Percentiles rank a stretch among this genome's conserved stretches.
Evolutionary conservation across 2,329 filamentous ascomycete species (phyloP).

Genomic region (Colletotrichum phormii): DNA sequence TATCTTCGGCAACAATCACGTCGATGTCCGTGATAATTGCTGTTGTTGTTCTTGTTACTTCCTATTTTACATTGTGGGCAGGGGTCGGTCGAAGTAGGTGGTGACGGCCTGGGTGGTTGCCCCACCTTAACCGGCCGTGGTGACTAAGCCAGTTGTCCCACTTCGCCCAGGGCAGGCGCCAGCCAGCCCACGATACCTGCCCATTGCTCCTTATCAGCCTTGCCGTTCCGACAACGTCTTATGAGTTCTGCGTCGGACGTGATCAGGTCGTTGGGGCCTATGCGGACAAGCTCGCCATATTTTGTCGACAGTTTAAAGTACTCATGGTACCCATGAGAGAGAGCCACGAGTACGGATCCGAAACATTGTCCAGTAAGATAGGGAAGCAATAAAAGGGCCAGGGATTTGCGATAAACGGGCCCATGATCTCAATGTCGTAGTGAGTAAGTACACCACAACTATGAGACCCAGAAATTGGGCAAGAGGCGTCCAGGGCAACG

Average conservation of each 20-base stretch:
- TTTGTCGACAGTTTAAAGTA: background rate
- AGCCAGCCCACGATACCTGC: too few relatives aligned
- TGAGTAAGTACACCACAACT: background rate
- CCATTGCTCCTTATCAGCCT: too few relatives aligned
- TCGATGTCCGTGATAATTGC: too few relatives aligned
- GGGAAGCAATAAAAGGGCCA: constrained; percentile 5
- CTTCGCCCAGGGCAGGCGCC: too few relatives aligned
- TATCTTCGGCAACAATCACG: too few relatives aligned
- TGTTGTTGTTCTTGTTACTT: too few relatives aligned
- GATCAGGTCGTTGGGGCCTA: constrained; percentile 55
- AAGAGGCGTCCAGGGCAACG: background rate
- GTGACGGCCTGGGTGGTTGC: too few relatives aligned
- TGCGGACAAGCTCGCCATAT: constrained; percentile 47
- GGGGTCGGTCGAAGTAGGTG: too few relatives aligned
- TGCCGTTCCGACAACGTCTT: too few relatives aligned
- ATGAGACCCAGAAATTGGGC: background rate
- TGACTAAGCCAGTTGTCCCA: too few relatives aligned
- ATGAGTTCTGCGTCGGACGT: constrained; percentile 53
- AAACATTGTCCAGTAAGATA: constrained; percentile 27
- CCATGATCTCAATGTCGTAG: constrained; percentile 7
- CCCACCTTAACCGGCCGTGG: too few relatives aligned
- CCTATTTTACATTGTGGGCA: too few relatives aligned
- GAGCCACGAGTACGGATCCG: constrained; percentile 1
- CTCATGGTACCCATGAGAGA: constrained; percentile 12
- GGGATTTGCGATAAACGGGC: constrained; percentile 13